These are phyloP conservation scores for Acanthamoeba divionensis DNA, from an alignment of 208 protist genomes.

Conservation along the genomic window DNA sequence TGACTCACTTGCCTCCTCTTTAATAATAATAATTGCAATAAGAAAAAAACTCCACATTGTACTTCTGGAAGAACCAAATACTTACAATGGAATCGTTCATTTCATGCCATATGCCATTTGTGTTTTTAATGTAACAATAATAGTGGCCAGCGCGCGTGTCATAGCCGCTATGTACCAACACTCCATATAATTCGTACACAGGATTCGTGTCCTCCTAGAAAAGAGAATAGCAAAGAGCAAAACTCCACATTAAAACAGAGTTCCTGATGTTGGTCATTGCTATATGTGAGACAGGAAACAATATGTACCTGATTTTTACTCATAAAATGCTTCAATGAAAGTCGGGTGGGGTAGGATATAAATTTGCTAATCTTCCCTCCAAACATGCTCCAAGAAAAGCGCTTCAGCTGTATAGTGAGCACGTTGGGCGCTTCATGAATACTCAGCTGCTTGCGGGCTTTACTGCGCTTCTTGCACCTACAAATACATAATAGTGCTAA, in stretches of 20 bases:
- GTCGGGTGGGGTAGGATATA: constrained; percentile 52
- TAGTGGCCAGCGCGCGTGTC: constrained; percentile 81
- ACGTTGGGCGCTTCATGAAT: constrained; percentile 76
- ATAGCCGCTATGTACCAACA: constrained; percentile 81
- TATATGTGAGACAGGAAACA: background rate
- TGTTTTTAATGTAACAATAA: constrained; percentile 78
- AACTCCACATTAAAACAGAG: no score
- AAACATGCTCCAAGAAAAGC: constrained; percentile 73
- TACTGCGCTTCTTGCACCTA: constrained; percentile 69
- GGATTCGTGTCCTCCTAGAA: constrained; percentile 24
- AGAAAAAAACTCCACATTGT: background rate
- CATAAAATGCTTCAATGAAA: constrained; percentile 57
- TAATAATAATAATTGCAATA: background rate
- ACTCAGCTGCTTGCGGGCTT: constrained; percentile 77
- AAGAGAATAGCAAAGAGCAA: background rate
- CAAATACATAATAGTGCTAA: background rate
- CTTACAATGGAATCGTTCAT: constrained; percentile 75
- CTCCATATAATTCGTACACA: constrained; percentile 78
- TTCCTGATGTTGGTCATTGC: no score
- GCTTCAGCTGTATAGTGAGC: constrained; percentile 83
- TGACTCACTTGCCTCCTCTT: constrained; percentile 51
- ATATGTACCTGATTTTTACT: constrained; percentile 42
- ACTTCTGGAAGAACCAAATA: background rate
- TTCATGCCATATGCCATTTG: constrained; percentile 73
- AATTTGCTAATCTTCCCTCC: constrained; percentile 66